Evolutionary conservation across 148 eudicot genomes (phyloP), one percentile per base, ranked within the genome.

Genomic region (Cornus suecica): DNA sequence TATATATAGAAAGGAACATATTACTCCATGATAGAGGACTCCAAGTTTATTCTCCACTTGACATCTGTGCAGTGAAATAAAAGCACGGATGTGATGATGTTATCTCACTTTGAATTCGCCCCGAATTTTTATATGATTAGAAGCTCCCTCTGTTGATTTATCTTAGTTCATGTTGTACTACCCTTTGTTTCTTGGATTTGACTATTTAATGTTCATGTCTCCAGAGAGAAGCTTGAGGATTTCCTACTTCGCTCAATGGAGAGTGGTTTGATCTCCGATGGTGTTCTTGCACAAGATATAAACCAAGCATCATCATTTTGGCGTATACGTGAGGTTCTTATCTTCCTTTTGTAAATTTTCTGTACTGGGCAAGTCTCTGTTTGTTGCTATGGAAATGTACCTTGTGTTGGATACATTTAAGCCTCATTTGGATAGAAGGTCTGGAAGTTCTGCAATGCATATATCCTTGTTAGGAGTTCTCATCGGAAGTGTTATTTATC

Each of bases 241-340:
- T 95, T 95, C 88, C 81, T 95, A 77, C 87, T 92, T 87, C 83
- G 83, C 63, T 78, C 86, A 6, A 88, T 92, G 91, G 99, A 95
- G 80, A 84, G 81, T 83, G 99, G 94, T 68, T 76, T 95, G 83
- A 77, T 95, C 83, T 80, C 90, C 56, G 97, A 95, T 79, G 99
- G 97, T 78, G 97, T 84, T 84, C 82, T 95, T 76, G 97, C 97
- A 28, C 99, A 95, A 83, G 99, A 95, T 85, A 86, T 87, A 42
- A 93, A 89, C 82, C 99, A 95, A 85, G 91, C 88, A 82, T 87
- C 89, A 74, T 89, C 97, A 37, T 95, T 92, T 85, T 92, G 99
- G 99, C 93, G 84, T 73, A 92, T 95, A 63, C 97, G 99, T 37
- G 99, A 95, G 99, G 99, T 95, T 79, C 66, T 73, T 66, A 29